Conservation (phyloP, 371 early-diverging fungal species). For the Lichtheimia ornata region DNA sequence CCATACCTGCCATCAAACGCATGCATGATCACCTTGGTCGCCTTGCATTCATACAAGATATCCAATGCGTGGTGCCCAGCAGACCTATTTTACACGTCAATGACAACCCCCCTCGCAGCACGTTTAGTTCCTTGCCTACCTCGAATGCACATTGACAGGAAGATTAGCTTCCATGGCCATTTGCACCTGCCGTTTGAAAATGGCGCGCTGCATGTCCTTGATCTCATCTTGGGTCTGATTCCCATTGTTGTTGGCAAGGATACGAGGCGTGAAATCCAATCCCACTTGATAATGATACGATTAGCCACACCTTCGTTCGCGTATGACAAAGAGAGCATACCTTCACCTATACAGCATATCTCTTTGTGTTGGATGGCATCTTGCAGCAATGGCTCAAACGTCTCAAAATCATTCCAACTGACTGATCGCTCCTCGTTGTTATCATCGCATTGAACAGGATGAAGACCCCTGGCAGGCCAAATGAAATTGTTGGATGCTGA, state of each 20-base stretch:
- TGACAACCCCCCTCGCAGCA: background rate
- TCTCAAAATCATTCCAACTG: conserved; percentile 33
- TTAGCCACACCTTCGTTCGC: background rate
- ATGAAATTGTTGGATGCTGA: conserved; percentile 35
- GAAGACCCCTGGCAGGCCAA: conserved; percentile 46
- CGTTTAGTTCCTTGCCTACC: conserved; percentile 15
- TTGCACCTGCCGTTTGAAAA: conserved; percentile 56
- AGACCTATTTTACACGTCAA: conserved; percentile 17
- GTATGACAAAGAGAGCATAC: conserved; percentile 7
- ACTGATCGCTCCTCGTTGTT: conserved; percentile 39
- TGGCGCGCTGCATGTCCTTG: conserved; percentile 54
- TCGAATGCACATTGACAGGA: conserved; percentile 71
- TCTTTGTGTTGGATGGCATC: conserved; percentile 22
- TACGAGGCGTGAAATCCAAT: conserved; percentile 68
- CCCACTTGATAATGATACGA: conserved; percentile 40
- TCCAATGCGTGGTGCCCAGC: conserved; percentile 73
- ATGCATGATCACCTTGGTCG: conserved; percentile 60
- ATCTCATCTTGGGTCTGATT: conserved; percentile 36
- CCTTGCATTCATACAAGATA: conserved; percentile 51
- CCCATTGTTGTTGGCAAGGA: conserved; percentile 37
- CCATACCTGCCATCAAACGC: conserved; percentile 70
- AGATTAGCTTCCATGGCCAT: conserved; percentile 54
- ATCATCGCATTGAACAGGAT: conserved; percentile 44
- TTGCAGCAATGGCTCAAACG: conserved; percentile 37
- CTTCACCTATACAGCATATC: conserved; percentile 54